Percentiles rank a stretch among this genome's conserved stretches.
Evolutionary conservation across 2,329 filamentous ascomycete genomes (phyloP).

Genomic region (Diaporthe sp.): DNA sequence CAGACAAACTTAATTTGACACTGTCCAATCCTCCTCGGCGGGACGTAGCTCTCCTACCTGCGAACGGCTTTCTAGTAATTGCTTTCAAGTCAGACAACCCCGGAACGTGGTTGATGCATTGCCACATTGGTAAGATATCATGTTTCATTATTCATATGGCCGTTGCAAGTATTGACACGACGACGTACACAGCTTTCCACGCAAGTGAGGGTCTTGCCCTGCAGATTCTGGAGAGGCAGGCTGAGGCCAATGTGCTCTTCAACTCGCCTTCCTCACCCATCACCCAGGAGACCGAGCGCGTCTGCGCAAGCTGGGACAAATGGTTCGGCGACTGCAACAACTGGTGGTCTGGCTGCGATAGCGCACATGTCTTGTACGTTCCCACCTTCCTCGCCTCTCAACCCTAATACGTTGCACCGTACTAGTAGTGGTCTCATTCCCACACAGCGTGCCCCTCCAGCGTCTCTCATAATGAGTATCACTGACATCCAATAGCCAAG

Average conservation of each 20-base stretch:
- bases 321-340: slow-evolving; percentile 38
- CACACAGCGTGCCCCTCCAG: not conserved
- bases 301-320: slow-evolving; percentile 35
- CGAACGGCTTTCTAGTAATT: slow-evolving; percentile 61
- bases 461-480: not conserved
- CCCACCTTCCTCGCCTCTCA: too few relatives aligned
- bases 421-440: too few relatives aligned
- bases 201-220: slow-evolving; percentile 59
- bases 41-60: slow-evolving; percentile 64
- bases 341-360: slow-evolving; percentile 36
- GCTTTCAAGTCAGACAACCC: slow-evolving; percentile 65
- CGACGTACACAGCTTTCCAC: slow-evolving; percentile 48
- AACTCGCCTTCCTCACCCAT: slow-evolving; percentile 10
- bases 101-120: slow-evolving; percentile 65
- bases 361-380: slow-evolving; percentile 20
- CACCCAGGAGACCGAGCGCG: slow-evolving; percentile 11
- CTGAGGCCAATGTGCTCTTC: slow-evolving; percentile 38
- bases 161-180: not conserved
- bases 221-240: slow-evolving; percentile 55
- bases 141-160: too few relatives aligned
- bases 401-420: too few relatives aligned
- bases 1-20: slow-evolving; percentile 41
- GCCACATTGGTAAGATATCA: slow-evolving; percentile 60
- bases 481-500: slow-evolving; percentile 25
- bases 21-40: slow-evolving; percentile 64